Base-by-base conservation (phyloP, 129 eudicot species). In the Cynara cardunculus region DNA sequence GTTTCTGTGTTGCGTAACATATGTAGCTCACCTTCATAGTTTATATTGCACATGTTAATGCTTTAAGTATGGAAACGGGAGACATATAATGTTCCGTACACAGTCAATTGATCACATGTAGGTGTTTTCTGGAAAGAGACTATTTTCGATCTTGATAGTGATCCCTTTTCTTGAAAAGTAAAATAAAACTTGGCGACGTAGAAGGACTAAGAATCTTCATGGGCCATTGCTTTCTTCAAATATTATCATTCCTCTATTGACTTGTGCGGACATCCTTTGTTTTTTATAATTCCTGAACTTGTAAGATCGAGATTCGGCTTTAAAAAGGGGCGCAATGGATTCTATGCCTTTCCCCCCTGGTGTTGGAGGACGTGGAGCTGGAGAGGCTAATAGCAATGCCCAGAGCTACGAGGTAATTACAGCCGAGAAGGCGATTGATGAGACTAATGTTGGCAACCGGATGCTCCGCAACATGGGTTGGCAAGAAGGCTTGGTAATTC, bases 381-480 rank as follows among this genome's bases (percentile, higher is more conserved):
- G 87, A 79, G 93, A 91, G 80, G 88, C 89, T 46, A 85, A 59
- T 77, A 79, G 67, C 75, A 81, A 75, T 81, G 84, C 31, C 41
- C 91, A 84, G 74, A 88, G 82, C 69, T 95, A 85, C 75, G 97
- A 95, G 46, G 97, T 95, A 25, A 95, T 95, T 70, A 95, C 99
- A 64, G 85, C 97, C 11, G 99, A 95, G 75, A 89, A 86, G 84
- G 99, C 99, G 22, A 89, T 95, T 69, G 97, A 95, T 78, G 99
- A 95, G 82, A 92, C 80, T 78, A 95, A 95, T 83, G 97, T 95
- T 56, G 99, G 99, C 70, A 95, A 95, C 74, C 89, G 95, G 70
- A 95, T 95, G 97, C 99, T 95, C 18, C 97, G 99, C 78, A 95
- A 59, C 89, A 95, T 95, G 99, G 99, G 99, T 72, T 95, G 99